These are phyloP conservation scores for Penicillium cataractarum DNA, from an alignment of 495 filamentous ascomycete genomes.

Conservation along the genomic window DNA sequence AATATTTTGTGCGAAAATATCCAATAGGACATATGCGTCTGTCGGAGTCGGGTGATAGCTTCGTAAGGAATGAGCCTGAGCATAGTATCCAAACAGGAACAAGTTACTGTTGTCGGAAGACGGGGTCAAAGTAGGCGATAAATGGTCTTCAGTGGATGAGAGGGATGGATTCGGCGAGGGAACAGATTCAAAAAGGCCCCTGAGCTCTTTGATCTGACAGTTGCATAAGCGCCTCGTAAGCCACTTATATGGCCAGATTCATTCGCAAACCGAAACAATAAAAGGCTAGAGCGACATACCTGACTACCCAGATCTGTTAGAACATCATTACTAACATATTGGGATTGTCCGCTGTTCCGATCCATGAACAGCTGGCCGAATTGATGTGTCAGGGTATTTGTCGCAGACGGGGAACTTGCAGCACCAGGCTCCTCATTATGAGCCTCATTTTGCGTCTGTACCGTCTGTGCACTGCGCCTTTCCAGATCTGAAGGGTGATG, in stretches of 20 bases:
- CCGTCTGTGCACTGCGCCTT: too few species aligned
- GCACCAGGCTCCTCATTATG: too few species aligned
- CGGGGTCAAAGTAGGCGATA: not conserved
- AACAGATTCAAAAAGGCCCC: constrained; percentile 44
- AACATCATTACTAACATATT: constrained; percentile 53
- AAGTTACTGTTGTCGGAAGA: not conserved
- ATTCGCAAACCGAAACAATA: too few species aligned
- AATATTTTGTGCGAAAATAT: constrained; percentile 63
- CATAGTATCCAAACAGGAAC: constrained; percentile 63
- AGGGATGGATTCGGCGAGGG: constrained; percentile 1
- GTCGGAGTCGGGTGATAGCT: constrained; percentile 51
- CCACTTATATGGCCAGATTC: constrained; percentile 22
- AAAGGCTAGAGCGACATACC: constrained; percentile 5
- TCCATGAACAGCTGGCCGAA: constrained; percentile 62
- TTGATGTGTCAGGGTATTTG: constrained; percentile 5
- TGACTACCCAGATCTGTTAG: constrained; percentile 7
- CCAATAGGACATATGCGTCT: constrained; percentile 63
- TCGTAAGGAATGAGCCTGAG: constrained; percentile 33
- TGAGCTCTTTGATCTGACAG: constrained; percentile 57
- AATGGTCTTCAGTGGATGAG: constrained; percentile 58
- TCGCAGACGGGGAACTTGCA: not conserved
- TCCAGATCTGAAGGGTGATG: too few species aligned
- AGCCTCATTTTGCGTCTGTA: too few species aligned
- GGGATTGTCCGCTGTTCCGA: constrained; percentile 5
- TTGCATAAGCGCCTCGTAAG: constrained; percentile 25